Conservation (phyloP, 495 filamentous ascomycete species). For the Penicillium malachiteum region DNA sequence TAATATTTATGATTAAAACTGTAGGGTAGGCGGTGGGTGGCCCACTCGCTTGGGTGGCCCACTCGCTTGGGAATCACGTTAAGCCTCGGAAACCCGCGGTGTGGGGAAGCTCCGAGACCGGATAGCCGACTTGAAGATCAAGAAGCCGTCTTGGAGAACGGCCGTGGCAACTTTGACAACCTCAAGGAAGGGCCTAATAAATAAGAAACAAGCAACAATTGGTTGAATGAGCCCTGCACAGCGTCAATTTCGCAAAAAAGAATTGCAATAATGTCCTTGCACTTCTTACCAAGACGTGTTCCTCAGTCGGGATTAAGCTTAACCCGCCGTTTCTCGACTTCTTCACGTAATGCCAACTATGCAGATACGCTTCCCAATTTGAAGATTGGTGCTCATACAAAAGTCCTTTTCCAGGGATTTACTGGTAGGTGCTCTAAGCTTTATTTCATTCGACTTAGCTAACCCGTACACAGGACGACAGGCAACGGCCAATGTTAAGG, state of each 20-base stretch:
- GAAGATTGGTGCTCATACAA: slow-evolving; percentile 74
- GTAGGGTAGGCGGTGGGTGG: too few species aligned
- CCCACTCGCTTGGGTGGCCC: too few species aligned
- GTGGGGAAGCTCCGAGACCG: slow-evolving; percentile 9
- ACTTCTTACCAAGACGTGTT: slow-evolving; percentile 17
- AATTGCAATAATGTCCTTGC: slow-evolving; percentile 16
- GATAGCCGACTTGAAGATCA: slow-evolving; percentile 9
- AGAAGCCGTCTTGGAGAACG: background rate
- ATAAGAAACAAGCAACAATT: background rate
- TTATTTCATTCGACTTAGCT: too few species aligned
- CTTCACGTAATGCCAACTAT: slow-evolving; percentile 38
- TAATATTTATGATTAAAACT: too few species aligned
- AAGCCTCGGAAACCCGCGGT: background rate
- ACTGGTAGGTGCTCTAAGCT: slow-evolving; percentile 54
- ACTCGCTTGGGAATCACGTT: too few species aligned
- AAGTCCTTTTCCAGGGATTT: slow-evolving; percentile 87
- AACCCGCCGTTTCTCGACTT: slow-evolving; percentile 41
- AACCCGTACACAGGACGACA: slow-evolving; percentile 32
- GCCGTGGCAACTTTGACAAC: background rate
- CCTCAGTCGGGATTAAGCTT: slow-evolving; percentile 10
- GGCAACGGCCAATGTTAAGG: slow-evolving; percentile 80
- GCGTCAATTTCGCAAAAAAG: background rate
- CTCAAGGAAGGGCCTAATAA: background rate
- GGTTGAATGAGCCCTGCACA: background rate
- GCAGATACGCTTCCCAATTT: slow-evolving; percentile 71